phyloP scores from a whole-genome alignment of 2,329 filamentous ascomycete species.

The Dothidotthia symphoricarpi region DNA sequence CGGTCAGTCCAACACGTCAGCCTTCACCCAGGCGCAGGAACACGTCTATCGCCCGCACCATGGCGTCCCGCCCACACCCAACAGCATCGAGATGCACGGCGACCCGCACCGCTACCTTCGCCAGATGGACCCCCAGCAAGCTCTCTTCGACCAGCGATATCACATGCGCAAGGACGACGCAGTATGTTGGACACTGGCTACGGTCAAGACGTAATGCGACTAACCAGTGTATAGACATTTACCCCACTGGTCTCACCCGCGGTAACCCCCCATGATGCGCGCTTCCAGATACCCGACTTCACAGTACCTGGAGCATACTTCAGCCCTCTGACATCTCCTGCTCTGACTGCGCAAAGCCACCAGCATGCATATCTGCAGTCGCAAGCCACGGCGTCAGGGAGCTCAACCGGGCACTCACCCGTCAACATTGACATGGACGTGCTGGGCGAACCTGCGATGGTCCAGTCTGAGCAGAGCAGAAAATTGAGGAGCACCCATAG shows the following conservation, averaged over 20 bases:
- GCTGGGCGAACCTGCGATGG: slow-evolving; percentile 37
- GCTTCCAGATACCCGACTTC: slow-evolving; percentile 59
- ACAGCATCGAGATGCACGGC: slow-evolving; percentile 73
- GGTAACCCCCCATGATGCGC: slow-evolving; percentile 73
- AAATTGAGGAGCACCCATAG: slow-evolving; percentile 43
- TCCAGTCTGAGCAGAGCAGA: slow-evolving; percentile 46
- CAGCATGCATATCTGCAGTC: slow-evolving; percentile 31
- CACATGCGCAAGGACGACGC: slow-evolving; percentile 68
- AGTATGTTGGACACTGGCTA: slow-evolving; percentile 45
- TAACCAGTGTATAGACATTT: slow-evolving; percentile 62
- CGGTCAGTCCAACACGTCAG: slow-evolving; percentile 37
- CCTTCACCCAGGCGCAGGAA: slow-evolving; percentile 45
- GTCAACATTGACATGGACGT: slow-evolving; percentile 49
- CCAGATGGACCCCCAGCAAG: slow-evolving; percentile 55
- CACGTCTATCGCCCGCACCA: slow-evolving; percentile 52
- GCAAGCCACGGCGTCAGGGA: slow-evolving; percentile 50
- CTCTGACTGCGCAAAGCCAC: slow-evolving; percentile 67
- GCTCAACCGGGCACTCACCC: slow-evolving; percentile 51
- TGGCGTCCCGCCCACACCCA: slow-evolving; percentile 75
- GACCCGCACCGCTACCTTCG: slow-evolving; percentile 57
- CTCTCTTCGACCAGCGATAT: slow-evolving; percentile 64
- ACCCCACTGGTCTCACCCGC: slow-evolving; percentile 82
- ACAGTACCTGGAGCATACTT: slow-evolving; percentile 72
- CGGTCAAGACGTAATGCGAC: slow-evolving; percentile 8
- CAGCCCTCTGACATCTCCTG: slow-evolving; percentile 78